phyloP scores from a whole-genome alignment of 192 early-diverging fungal genomes.

The Backusella psychrophila region DNA sequence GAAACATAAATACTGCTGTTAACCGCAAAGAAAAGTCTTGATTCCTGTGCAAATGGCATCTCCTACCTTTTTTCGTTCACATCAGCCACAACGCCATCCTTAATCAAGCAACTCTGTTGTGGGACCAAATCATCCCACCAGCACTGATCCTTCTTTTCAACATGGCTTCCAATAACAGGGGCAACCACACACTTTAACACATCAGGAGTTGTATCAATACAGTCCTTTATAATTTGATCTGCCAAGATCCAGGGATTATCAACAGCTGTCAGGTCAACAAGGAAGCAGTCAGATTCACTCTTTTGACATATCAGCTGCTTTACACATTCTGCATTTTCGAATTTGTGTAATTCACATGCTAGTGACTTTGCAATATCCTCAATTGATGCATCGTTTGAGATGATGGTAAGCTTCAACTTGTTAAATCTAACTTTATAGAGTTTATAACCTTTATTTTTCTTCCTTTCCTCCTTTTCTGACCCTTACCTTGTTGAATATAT shows the following conservation, averaged over 20 bases:
- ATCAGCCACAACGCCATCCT: not conserved
- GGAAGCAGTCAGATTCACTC: not conserved
- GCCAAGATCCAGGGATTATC: not conserved
- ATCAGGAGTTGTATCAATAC: not conserved
- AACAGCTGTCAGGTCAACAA: not conserved
- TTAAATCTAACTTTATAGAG: not conserved
- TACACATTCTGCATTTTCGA: not conserved
- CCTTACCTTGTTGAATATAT: not conserved
- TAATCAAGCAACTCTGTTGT: slow-evolving; percentile 3
- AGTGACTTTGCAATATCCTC: not conserved
- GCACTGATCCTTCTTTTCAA: not conserved
- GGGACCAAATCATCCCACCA: slow-evolving; percentile 13
- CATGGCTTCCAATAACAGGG: not conserved
- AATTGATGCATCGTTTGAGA: not conserved
- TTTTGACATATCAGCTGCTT: not conserved
- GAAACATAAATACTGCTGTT: not conserved
- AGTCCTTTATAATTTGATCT: not conserved
- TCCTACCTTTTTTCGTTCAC: not conserved
- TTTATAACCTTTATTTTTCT: not conserved
- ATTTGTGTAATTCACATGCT: not conserved
- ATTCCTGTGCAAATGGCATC: not conserved
- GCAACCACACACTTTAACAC: not conserved
- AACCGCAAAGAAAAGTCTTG: not conserved
- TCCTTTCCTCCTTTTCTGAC: not conserved
- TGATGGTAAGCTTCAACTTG: not conserved